phyloP scores from a whole-genome alignment of 176 grass and related monocot species.

The Raddia distichophylla region DNA sequence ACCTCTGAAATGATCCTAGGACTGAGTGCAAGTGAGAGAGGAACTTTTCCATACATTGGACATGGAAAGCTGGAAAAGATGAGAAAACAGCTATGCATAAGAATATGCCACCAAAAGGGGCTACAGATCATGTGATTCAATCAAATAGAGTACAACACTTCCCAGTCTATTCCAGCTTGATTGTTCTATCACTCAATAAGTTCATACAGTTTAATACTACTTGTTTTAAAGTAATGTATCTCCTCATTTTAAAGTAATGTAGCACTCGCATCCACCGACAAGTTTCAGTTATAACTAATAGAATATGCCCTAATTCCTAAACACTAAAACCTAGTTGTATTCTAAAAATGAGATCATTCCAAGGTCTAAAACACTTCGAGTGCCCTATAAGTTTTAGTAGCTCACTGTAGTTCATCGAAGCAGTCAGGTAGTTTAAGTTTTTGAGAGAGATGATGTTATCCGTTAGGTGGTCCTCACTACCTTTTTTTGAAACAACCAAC shows the following conservation, averaged over 20 bases:
- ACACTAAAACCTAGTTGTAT: not conserved
- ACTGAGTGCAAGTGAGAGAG: conserved; percentile 86
- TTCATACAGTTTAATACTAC: not conserved
- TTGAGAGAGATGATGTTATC: not conserved
- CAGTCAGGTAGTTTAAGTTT: not conserved
- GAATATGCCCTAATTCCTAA: not conserved
- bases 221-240: not conserved
- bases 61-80: conserved; percentile 80
- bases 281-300: not conserved
- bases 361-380: not conserved
- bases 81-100: conserved; percentile 31
- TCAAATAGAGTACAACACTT: not conserved
- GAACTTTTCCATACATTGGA: conserved; percentile 91
- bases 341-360: not conserved
- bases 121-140: conserved; percentile 9
- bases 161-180: not conserved
- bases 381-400: not conserved
- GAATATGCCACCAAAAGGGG: conserved; percentile 21
- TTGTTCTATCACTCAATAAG: not conserved
- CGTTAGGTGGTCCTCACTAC: not conserved
- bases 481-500: not conserved
- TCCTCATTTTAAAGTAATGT: not conserved
- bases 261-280: not conserved
- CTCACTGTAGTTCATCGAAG: not conserved
- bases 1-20: conserved; percentile 93